Conservation (phyloP, 192 early-diverging fungal genomes). For the Rhizoclosmatium globosum region DNA sequence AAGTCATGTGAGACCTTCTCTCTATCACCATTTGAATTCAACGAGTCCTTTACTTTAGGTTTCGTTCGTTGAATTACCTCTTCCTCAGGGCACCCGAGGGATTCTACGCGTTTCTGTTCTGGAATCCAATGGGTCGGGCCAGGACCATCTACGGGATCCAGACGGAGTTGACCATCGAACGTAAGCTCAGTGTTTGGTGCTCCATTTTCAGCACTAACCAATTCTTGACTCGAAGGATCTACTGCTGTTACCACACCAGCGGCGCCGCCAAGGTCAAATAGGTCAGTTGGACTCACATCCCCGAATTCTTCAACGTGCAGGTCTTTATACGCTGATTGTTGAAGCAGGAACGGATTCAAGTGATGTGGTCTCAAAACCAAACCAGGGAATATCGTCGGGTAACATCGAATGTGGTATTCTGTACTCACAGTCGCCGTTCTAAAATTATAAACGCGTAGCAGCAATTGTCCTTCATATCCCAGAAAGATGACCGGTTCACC, state of each 20-base stretch:
- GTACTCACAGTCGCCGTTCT: neutral
- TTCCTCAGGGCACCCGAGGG: slow-evolving; percentile 7
- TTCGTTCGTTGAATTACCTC: neutral
- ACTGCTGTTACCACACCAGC: neutral
- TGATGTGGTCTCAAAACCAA: neutral
- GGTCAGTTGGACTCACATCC: neutral
- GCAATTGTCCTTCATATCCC: no score
- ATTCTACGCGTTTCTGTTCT: neutral
- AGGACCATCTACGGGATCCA: neutral
- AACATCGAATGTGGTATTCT: neutral
- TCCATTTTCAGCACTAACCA: neutral
- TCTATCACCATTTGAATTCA: slow-evolving; percentile 3
- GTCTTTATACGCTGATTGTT: slow-evolving; percentile 5
- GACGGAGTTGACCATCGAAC: slow-evolving; percentile 1
- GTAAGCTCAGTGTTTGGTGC: neutral
- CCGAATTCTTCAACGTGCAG: slow-evolving; percentile 11
- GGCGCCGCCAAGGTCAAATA: neutral
- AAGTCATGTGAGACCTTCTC: no score
- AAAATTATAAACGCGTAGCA: no score
- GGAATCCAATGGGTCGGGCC: neutral
- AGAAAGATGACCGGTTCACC: no score
- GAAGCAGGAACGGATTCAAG: neutral
- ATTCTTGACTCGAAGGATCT: neutral
- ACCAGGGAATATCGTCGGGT: slow-evolving; percentile 14
- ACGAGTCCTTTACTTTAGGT: neutral